Conservation (phyloP, 768 basidiomycete genomes). For the Gloeopeniophorella convolvens region DNA sequence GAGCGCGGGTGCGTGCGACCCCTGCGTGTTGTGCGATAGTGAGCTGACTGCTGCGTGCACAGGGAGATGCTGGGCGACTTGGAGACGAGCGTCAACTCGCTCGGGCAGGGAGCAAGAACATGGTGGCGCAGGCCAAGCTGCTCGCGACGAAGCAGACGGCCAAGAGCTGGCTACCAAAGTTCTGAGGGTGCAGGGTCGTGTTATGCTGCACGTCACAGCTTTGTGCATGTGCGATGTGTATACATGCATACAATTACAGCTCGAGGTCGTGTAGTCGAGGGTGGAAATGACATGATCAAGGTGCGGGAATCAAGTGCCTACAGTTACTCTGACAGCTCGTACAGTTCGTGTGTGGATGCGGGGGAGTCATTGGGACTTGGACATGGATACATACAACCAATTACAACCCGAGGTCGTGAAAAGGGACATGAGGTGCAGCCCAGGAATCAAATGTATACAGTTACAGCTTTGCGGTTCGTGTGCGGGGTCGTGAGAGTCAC, state of each 20-base stretch:
- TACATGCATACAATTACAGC: too few species aligned
- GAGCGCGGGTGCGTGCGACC: conserved; percentile 52
- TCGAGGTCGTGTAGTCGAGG: too few species aligned
- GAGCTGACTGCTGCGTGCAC: background rate
- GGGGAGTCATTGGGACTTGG: conserved; percentile 21
- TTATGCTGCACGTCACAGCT: background rate
- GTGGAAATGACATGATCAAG: too few species aligned
- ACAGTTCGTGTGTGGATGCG: background rate
- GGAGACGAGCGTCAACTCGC: conserved; percentile 53
- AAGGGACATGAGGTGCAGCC: too few species aligned
- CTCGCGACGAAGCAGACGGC: conserved; percentile 56
- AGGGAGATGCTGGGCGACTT: conserved; percentile 60
- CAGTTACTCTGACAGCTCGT: too few species aligned
- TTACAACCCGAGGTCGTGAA: too few species aligned
- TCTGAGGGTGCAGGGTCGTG: conserved; percentile 9
- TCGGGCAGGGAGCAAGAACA: conserved; percentile 63
- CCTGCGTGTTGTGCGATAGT: background rate
- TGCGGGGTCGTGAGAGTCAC: conserved; percentile 1
- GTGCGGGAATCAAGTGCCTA: too few species aligned
- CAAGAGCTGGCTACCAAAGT: conserved; percentile 62
- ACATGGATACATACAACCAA: conserved; percentile 30
- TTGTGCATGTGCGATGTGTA: too few species aligned
- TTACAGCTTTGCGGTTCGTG: background rate
- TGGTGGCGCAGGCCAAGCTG: conserved; percentile 62
- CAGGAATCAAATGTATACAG: too few species aligned